A percentile compares a stretch with the other conserved stretches of the same genome.
phyloP scores from a whole-genome alignment of 225 moss, liverwort and hornwort species.

The Climacium dendroides region DNA sequence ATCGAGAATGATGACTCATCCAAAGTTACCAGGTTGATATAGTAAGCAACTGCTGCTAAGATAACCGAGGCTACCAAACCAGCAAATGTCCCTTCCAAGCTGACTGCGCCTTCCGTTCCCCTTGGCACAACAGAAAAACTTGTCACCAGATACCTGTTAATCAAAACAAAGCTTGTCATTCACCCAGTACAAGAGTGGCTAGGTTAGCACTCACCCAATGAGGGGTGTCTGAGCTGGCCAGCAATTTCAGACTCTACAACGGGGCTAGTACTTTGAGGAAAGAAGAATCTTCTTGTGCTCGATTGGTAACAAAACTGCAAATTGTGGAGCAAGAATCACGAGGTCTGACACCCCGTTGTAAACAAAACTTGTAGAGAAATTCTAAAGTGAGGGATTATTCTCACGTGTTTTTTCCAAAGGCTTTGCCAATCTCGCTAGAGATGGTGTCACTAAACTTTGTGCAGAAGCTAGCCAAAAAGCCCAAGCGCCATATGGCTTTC shows the following conservation, averaged over 20 bases:
- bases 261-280: not conserved
- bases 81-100: conserved; percentile 45
- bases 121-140: conserved; percentile 32
- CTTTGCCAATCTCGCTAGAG: conserved; percentile 97
- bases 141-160: conserved; percentile 43
- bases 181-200: not conserved
- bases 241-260: not conserved
- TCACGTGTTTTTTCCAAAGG: conserved; percentile 88
- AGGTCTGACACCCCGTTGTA: not conserved
- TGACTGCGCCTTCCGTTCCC: conserved; percentile 47
- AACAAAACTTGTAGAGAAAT: not conserved
- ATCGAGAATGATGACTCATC: not conserved
- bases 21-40: conserved; percentile 22
- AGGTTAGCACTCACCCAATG: not conserved
- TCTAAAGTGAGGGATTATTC: not conserved
- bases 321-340: not conserved
- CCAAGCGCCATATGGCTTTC: conserved; percentile 60
- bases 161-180: not conserved
- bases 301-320: not conserved
- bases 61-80: conserved; percentile 38
- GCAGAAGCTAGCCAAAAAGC: conserved; percentile 87
- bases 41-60: conserved; percentile 25
- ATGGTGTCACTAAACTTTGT: conserved; percentile 95
- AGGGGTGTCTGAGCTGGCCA: not conserved
- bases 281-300: not conserved